These are phyloP conservation scores for Leonotis leonurus DNA, from an alignment of 257 asterid genomes.

Conservation along the genomic window DNA sequence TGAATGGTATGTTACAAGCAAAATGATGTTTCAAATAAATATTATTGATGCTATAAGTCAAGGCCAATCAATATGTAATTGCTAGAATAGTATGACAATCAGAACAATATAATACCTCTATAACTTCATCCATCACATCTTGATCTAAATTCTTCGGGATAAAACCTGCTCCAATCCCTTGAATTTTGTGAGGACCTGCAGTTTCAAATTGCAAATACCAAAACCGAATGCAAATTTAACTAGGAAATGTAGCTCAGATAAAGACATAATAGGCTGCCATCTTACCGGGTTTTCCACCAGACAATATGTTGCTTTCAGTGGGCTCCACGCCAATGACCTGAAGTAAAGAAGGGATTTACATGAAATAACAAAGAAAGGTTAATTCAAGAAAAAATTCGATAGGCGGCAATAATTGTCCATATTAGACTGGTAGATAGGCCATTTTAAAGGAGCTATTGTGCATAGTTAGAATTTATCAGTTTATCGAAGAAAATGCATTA, in stretches of 20 bases:
- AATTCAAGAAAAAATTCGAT: neutral
- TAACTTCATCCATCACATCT: constrained; percentile 91
- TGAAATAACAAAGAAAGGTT: neutral
- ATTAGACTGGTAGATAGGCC: neutral
- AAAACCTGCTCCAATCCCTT: constrained; percentile 99
- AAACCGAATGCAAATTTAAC: constrained; percentile 39
- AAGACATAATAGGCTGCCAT: constrained; percentile 22
- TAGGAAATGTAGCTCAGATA: constrained; percentile 20
- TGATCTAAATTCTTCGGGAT: constrained; percentile 88
- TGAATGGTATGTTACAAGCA: neutral
- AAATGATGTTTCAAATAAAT: neutral
- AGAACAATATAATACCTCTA: constrained; percentile 53
- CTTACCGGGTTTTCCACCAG: constrained; percentile 99
- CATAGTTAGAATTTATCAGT: neutral
- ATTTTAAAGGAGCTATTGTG: neutral
- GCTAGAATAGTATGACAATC: constrained; percentile 4
- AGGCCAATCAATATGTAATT: neutral
- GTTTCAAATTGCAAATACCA: constrained; percentile 60
- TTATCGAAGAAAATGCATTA: constrained; percentile 12
- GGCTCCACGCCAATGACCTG: constrained; percentile 97
- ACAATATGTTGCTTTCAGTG: constrained; percentile 77
- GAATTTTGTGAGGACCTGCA: constrained; percentile 99
- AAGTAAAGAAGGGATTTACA: constrained; percentile 10
- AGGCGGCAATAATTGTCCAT: neutral
- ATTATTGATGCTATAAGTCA: neutral